phyloP scores from a whole-genome alignment of 352 stramenopile species.

The Thalassiosira allenii region DNA sequence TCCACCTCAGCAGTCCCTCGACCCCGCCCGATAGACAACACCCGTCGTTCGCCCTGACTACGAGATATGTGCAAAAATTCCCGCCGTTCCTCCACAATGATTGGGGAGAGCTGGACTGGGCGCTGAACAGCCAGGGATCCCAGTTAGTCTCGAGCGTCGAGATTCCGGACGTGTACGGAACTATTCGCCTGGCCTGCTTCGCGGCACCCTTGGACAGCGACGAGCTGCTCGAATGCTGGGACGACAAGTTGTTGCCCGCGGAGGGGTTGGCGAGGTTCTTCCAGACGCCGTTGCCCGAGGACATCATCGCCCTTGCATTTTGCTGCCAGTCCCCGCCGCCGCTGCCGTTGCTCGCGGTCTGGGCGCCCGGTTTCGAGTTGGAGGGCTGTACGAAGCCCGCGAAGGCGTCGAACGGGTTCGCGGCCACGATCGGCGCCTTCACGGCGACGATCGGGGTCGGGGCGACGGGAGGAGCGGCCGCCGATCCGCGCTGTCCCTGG shows the following conservation, averaged over 20 bases:
- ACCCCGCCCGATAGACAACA: constrained; percentile 65
- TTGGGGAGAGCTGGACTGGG: background rate
- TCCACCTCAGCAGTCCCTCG: constrained; percentile 67
- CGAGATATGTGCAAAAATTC: constrained; percentile 43
- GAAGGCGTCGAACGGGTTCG: constrained; percentile 28
- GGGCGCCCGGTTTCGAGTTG: background rate
- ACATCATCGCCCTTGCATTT: background rate
- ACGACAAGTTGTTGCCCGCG: background rate
- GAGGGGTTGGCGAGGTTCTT: background rate
- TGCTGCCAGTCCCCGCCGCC: background rate
- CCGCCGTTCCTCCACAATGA: constrained; percentile 13
- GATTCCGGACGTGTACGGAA: constrained; percentile 30
- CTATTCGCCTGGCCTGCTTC: constrained; percentile 1
- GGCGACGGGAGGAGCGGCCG: background rate
- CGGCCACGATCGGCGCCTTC: background rate
- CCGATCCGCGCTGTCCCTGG: background rate
- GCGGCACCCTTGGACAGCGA: background rate
- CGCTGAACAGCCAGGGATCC: constrained; percentile 37
- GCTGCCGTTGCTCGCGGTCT: background rate
- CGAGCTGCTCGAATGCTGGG: background rate
- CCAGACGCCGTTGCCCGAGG: constrained; percentile 3
- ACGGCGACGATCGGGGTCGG: background rate
- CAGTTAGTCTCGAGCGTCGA: constrained; percentile 42
- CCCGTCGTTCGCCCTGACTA: constrained; percentile 57
- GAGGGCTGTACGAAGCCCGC: background rate